Evolutionary conservation across 352 stramenopile species (phyloP).

Genomic region (Globisporangium perplexum): DNA sequence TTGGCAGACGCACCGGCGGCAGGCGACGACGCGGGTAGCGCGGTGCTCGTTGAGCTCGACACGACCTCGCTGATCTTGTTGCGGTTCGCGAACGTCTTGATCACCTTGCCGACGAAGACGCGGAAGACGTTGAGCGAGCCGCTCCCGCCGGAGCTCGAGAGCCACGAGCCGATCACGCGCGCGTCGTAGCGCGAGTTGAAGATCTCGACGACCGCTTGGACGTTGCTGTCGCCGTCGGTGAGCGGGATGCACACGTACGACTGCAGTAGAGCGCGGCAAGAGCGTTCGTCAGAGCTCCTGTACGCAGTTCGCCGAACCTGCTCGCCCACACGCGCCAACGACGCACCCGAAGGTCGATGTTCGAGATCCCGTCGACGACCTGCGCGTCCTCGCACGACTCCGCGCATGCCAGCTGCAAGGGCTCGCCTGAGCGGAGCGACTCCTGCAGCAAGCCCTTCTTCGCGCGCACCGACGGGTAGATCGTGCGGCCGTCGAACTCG

Average conservation of each 20-base stretch:
- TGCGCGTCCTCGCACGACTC: conserved; percentile 15
- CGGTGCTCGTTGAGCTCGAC: conserved; percentile 5
- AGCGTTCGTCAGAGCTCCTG: not conserved
- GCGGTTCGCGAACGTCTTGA: conserved; percentile 39
- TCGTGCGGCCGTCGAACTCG: conserved; percentile 50
- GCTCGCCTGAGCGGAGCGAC: conserved; percentile 23
- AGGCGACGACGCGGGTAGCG: not conserved
- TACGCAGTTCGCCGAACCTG: not conserved
- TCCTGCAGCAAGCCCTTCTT: conserved; percentile 18
- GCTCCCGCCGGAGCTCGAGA: conserved; percentile 18
- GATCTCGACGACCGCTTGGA: conserved; percentile 59
- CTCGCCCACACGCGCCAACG: too few species aligned
- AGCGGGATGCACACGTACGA: conserved; percentile 73
- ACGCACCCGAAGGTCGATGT: conserved; percentile 40
- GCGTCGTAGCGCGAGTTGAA: conserved; percentile 57
- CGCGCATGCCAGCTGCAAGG: conserved; percentile 26
- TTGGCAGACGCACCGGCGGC: not conserved
- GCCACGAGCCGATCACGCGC: conserved; percentile 33
- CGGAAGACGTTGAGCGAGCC: conserved; percentile 57
- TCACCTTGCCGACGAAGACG: conserved; percentile 48
- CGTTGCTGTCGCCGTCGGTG: conserved; percentile 37
- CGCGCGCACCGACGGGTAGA: conserved; percentile 33
- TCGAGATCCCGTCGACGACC: conserved; percentile 21
- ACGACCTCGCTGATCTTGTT: conserved; percentile 25
- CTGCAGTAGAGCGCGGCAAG: conserved; percentile 3